Base-by-base conservation (phyloP, 768 basidiomycete genomes). In the Xanthoconium purpureum region DNA sequence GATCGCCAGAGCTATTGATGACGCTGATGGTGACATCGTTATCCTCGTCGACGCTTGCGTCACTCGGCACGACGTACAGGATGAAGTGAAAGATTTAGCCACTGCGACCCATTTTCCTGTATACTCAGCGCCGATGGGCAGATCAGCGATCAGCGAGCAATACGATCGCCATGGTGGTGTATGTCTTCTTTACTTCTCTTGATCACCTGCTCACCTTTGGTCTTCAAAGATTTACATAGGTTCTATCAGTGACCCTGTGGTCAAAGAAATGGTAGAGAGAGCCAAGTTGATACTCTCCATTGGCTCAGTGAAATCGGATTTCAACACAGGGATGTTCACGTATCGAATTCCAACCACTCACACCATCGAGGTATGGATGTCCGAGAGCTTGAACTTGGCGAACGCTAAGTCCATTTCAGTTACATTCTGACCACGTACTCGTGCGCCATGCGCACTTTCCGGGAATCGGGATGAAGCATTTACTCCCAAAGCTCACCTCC, bases 251-350 rank as follows among this genome's bases (percentile, higher is more conserved):
- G 78, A 81, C 42, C 85, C 87, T 0, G 78, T 75, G 28, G 75
- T 92, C 60, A 87, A 84, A 70, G 81, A 84, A 51, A 82, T 78
- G 57, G 84, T 94, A 30, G 92, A 95, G 71, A 75, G 68, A 3
- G 84, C 91, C 5, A 88, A 86, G 60, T 75, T 94, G 42, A 84
- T 91, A 49, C 66, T 95, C 13, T 88, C 88, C 13, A 75, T 95
- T 55, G 90, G 91, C 5, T 56, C 75, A 1, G 74, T 91, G 48
- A 83, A 81, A 66, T 84, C 81, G 45, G 92, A 95, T 69, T 93
- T 91, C 77, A 95, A 95, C 71, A 91, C 89, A 1, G 93, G 91
- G 33, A 88, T 88, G 70, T 94, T 92, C 71, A 87, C 88, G 0
- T 91, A 89, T 64, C 81, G 80, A 48, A 84, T 88, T 45, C 83